These are phyloP conservation scores for Xylaria palmicola DNA, from an alignment of 495 filamentous ascomycete species.

Conservation along the genomic window DNA sequence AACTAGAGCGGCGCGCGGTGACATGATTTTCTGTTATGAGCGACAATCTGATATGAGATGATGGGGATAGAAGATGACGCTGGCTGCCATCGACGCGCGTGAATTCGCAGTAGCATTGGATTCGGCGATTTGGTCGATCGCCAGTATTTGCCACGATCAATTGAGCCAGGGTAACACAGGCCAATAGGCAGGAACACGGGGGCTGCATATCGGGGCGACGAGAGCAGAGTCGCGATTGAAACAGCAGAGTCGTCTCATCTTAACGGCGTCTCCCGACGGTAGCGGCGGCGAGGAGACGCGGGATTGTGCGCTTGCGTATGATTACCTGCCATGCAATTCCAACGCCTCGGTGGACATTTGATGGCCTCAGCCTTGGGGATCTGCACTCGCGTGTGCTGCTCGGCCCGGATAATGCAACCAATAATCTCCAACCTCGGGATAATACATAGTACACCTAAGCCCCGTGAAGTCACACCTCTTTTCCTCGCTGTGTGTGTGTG, in stretches of 20 bases:
- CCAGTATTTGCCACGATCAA: too few relatives aligned
- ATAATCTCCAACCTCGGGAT: conserved; percentile 10
- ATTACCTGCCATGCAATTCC: neutral
- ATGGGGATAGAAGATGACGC: too few relatives aligned
- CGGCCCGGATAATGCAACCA: conserved; percentile 10
- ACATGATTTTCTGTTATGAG: too few relatives aligned
- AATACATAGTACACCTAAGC: neutral
- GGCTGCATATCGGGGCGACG: neutral
- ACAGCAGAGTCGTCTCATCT: conserved; percentile 3
- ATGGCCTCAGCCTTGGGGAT: conserved; percentile 9
- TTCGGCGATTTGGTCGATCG: too few relatives aligned
- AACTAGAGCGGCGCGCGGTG: too few relatives aligned
- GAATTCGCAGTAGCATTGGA: too few relatives aligned
- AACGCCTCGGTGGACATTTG: conserved; percentile 1
- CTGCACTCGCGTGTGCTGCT: neutral
- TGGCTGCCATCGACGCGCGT: too few relatives aligned
- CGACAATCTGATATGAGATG: too few relatives aligned
- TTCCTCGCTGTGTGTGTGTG: neutral
- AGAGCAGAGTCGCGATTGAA: neutral
- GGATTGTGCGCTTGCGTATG: conserved; percentile 5
- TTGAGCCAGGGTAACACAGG: neutral
- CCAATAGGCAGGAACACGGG: conserved; percentile 3
- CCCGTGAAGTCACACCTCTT: neutral
- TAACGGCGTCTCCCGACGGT: neutral
- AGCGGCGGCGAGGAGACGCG: neutral